Base-by-base conservation (phyloP, 495 filamentous ascomycete genomes). In the Aspergillus asperescens region DNA sequence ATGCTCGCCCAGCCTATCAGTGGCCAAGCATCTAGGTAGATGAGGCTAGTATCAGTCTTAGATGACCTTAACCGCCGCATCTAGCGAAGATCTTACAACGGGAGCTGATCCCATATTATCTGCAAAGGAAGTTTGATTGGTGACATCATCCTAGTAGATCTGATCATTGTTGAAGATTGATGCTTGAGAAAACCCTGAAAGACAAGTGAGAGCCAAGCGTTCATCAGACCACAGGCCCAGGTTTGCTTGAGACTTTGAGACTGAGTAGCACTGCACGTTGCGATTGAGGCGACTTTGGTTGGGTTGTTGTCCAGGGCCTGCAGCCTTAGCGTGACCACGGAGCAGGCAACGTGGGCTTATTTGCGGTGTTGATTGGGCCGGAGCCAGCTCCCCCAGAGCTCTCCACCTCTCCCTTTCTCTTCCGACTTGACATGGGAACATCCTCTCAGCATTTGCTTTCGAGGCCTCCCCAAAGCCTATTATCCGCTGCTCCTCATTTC, bases 381-480 rank as follows among this genome's bases (percentile, higher is more conserved):
- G 45, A 48, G 31, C 29, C 44, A 48, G 45, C 45, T 48, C 29
- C 45, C 32, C 45, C 45, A 48, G 45, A 48, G 45, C 45, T 48
- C 45, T 10, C 45, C 45, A 48, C 45, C 45, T 46, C 31, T n/a
- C 18, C 45, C 32, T 48, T 10, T 37, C 45, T 27, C 20, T 48
- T 32, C 27, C 7, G 37, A 16, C 27, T 28, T 16, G 13, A 7
- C 24, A 16, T 44, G 41, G 18, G n/a, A 18, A 18, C 22, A 27
- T 18, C 42, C 43, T 24, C 28, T 32, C 23, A 24, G 23, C 25
- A 15, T 4, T 19, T 25, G 22, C n/a, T 45, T 3, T 24, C 27
- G 13, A 28, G 16, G 3, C 16, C 9, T 47, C 16, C 18, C 37
- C 19, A 45, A n/a, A n/a, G n/a, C n/a, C n/a, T n/a, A n/a, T n/a